Conservation (phyloP, 257 asterid species). For the Solanum rostratum region DNA sequence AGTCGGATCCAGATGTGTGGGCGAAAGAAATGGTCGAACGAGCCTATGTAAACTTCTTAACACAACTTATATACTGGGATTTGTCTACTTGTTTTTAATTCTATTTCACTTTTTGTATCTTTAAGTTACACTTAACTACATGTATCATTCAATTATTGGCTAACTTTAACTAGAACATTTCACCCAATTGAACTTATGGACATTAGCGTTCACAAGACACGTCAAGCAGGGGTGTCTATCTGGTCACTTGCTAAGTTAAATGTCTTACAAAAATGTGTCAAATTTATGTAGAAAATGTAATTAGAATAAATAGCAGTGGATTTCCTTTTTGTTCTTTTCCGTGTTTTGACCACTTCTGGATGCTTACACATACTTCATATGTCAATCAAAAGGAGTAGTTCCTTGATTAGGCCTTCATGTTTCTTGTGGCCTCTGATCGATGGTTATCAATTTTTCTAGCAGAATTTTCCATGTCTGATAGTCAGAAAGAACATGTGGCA, state of each 20-base stretch:
- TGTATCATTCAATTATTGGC: background rate
- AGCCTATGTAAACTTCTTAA: too few relatives aligned
- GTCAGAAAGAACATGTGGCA: constrained; percentile 61
- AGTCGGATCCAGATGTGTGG: too few relatives aligned
- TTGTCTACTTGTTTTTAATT: background rate
- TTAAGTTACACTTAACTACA: background rate
- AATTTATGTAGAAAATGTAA: background rate
- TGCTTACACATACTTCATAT: background rate
- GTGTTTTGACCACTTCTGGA: background rate
- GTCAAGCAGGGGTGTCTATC: too few relatives aligned
- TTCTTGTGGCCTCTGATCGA: background rate
- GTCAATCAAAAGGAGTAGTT: background rate
- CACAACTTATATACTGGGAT: too few relatives aligned
- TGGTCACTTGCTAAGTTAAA: too few relatives aligned
- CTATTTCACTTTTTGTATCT: too few relatives aligned
- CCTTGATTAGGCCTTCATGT: background rate
- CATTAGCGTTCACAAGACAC: too few relatives aligned
- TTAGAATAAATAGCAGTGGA: background rate
- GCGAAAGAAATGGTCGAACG: too few relatives aligned
- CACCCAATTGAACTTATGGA: too few relatives aligned
- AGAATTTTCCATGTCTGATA: constrained; percentile 52
- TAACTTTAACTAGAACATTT: too few relatives aligned
- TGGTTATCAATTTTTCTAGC: constrained; percentile 13
- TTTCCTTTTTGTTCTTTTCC: background rate
- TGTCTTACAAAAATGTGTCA: too few relatives aligned